A percentile compares a stretch with the other conserved stretches of the same genome.
These are phyloP conservation scores for Erucastrum elatum DNA, from an alignment of 345 rosid species.

Conservation along the genomic window DNA sequence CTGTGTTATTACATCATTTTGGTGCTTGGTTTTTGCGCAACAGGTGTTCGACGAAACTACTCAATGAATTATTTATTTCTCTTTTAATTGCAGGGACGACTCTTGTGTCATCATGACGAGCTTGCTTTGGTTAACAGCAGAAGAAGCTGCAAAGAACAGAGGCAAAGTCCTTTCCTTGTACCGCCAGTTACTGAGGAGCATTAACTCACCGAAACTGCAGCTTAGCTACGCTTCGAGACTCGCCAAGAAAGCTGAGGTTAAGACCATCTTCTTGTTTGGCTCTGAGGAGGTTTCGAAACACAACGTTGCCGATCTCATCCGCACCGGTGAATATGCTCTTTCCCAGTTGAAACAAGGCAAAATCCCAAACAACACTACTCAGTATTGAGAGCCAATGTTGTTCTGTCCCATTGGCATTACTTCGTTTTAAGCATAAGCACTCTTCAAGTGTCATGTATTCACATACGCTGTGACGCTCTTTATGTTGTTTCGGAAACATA, in stretches of 20 bases:
- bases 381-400: constrained; percentile 13
- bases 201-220: constrained; percentile 55
- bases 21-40: constrained; percentile 20
- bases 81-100: constrained; percentile 12
- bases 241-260: constrained; percentile 62
- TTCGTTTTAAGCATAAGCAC: not conserved
- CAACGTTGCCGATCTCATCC: constrained; percentile 55
- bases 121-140: constrained; percentile 55
- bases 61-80: not conserved
- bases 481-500: not conserved
- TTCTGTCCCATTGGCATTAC: not conserved
- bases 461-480: not conserved
- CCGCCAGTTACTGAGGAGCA: constrained; percentile 53
- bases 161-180: constrained; percentile 54
- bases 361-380: constrained; percentile 45
- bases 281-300: constrained; percentile 56
- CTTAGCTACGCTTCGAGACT: constrained; percentile 59
- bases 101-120: constrained; percentile 31
- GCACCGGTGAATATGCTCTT: constrained; percentile 55
- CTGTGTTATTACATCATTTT: not conserved
- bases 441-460: not conserved
- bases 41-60: constrained; percentile 31
- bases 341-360: constrained; percentile 54
- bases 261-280: constrained; percentile 52
- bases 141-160: constrained; percentile 55